Evolutionary conservation across 1,284 basidiomycete species (phyloP).

Genomic region (Bjerkandera adusta): DNA sequence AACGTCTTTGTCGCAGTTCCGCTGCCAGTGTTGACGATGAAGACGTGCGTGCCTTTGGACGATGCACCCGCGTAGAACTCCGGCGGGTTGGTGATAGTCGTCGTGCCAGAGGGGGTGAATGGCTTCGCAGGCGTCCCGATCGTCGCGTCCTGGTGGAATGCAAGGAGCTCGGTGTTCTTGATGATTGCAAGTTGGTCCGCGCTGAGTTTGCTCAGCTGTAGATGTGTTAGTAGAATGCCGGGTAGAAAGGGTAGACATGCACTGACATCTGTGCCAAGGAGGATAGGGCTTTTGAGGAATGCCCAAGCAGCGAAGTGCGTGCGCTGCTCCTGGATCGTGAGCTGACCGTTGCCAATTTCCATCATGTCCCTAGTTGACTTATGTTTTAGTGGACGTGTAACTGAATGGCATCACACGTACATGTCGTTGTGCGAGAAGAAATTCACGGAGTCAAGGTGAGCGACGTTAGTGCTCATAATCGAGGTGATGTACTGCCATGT

Average conservation of each 20-base stretch:
- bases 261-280: slow-evolving; percentile 52
- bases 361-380: slow-evolving; percentile 45
- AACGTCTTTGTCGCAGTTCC: slow-evolving; percentile 42
- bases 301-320: slow-evolving; percentile 58
- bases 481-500: slow-evolving; percentile 48
- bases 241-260: neutral
- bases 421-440: slow-evolving; percentile 57
- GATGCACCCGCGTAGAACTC: slow-evolving; percentile 51
- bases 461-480: slow-evolving; percentile 43
- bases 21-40: slow-evolving; percentile 47
- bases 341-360: slow-evolving; percentile 50
- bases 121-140: slow-evolving; percentile 46
- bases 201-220: slow-evolving; percentile 40
- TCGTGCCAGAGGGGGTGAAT: slow-evolving; percentile 39
- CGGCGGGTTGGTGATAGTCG: slow-evolving; percentile 41
- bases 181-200: slow-evolving; percentile 44
- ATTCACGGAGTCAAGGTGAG: slow-evolving; percentile 39
- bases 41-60: slow-evolving; percentile 48
- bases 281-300: slow-evolving; percentile 55
- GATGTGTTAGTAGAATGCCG: neutral
- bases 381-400: neutral
- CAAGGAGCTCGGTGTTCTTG: slow-evolving; percentile 49
- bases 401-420: slow-evolving; percentile 18
- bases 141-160: slow-evolving; percentile 49
- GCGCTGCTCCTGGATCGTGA: slow-evolving; percentile 49